Evolutionary conservation across 1,284 basidiomycete species (phyloP), one percentile per base, ranked within the genome.

Genomic region (Leccinum griseonigrum): DNA sequence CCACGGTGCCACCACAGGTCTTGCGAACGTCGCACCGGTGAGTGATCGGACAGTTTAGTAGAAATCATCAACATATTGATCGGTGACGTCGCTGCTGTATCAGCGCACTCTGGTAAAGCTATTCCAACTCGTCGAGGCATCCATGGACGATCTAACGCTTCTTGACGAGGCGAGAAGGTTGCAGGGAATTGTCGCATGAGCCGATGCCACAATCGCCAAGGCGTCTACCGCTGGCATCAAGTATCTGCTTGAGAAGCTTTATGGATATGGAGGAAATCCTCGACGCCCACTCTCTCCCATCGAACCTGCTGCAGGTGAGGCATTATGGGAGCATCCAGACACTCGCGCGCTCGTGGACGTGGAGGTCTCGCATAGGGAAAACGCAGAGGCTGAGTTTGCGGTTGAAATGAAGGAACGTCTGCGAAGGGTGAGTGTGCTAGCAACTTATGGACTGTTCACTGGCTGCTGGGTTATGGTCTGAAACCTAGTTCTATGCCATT

Each of bases 181-280:
- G 52, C 94, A 96, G 74, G 90, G 87, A 31, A 85, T 94, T 63
- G 81, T 92, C 56, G 90, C 91, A 26, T 85, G 84, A 36, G 92
- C 87, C 3, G 94, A 97, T 72, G 88, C 81, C 65, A 90, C 91
- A 13, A 88, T 94, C 68, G 85, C 90, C 31, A 90, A 91, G 72
- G 77, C 85, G 3, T 90, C 89, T 4, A 91, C 96, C 67, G 78
- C 90, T 1, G 94, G 93, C 7, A 94, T 91, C 13, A 97, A 97
- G 77, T 88, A 80, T 73, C 81, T 92, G 57, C 76, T 95, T 32
- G 78, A 90, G 74, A 87, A 85, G 71, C 75, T 91, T 56, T 83
- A 87, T 67, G 92, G 92, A 5, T 92, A 92, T 70, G 90, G 90
- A 16, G 91, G 93, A 0, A 75, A 82, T 38, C 86, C 91, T 48